Evolutionary conservation across 257 asterid genomes (phyloP).

Genomic region (Gardenia jasminoides): DNA sequence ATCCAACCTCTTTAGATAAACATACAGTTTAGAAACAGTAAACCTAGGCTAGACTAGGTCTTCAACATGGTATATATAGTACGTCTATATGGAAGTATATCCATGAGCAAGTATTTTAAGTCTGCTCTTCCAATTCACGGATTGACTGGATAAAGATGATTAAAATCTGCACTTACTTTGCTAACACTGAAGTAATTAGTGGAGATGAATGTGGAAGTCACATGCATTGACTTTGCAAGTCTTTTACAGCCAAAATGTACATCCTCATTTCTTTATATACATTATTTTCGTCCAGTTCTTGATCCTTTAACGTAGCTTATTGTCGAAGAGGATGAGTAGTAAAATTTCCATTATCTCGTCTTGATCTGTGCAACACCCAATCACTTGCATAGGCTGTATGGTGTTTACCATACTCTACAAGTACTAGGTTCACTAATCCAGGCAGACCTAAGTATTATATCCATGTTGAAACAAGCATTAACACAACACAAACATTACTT

Average conservation of each 20-base stretch:
- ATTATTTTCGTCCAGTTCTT: not conserved
- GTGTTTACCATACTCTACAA: not conserved
- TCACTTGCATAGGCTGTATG: not conserved
- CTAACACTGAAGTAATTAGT: not conserved
- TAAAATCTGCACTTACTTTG: not conserved
- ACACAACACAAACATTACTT: too few relatives aligned
- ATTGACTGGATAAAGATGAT: not conserved
- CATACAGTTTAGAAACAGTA: not conserved
- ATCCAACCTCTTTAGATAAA: not conserved
- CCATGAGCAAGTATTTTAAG: not conserved
- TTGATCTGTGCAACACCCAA: not conserved
- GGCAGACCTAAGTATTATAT: not conserved
- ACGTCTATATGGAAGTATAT: not conserved
- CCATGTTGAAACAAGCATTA: not conserved
- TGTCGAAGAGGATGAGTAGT: not conserved
- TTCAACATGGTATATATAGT: not conserved
- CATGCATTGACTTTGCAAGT: not conserved
- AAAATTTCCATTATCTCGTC: not conserved
- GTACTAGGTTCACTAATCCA: not conserved
- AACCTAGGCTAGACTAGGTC: not conserved
- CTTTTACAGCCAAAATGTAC: not conserved
- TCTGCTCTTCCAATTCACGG: not conserved
- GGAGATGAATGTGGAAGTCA: not conserved
- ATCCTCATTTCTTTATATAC: not conserved
- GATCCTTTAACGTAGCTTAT: not conserved